Percentiles rank a stretch among this genome's conserved stretches.
phyloP scores from a whole-genome alignment of 1,284 basidiomycete genomes.

The Coriolopsis trogii region DNA sequence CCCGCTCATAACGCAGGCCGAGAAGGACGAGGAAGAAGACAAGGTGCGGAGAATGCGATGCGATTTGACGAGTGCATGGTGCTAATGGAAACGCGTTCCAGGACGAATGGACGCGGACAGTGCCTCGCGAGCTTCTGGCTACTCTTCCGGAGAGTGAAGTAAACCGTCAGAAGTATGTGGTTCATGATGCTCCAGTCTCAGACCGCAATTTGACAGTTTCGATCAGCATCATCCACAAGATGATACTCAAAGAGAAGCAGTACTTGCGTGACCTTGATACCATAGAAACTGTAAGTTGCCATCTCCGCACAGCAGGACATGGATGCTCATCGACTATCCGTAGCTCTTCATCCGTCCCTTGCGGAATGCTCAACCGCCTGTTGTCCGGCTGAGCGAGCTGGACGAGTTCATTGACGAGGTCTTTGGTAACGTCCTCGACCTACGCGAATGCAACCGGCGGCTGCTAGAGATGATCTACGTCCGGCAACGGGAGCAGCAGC shows the following conservation, averaged over 20 bases:
- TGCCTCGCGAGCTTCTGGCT: constrained; percentile 67
- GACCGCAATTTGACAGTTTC: neutral
- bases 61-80: neutral
- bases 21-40: constrained; percentile 32
- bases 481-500: constrained; percentile 85
- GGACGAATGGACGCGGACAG: constrained; percentile 78
- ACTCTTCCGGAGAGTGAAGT: constrained; percentile 79
- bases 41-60: constrained; percentile 24
- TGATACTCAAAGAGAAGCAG: constrained; percentile 89
- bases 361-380: constrained; percentile 67
- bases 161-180: constrained; percentile 75
- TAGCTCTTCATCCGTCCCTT: constrained; percentile 83
- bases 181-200: neutral
- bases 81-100: constrained; percentile 13
- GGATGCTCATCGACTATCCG: constrained; percentile 2
- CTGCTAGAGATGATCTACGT: constrained; percentile 87
- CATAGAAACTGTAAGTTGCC: constrained; percentile 65
- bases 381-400: constrained; percentile 68
- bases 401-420: constrained; percentile 86
- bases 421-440: constrained; percentile 85
- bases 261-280: constrained; percentile 90
- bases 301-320: too few species aligned
- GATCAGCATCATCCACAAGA: constrained; percentile 89
- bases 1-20: constrained; percentile 24
- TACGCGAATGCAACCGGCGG: constrained; percentile 81